Conservation (phyloP, 1,284 basidiomycete species). For the Pisolithus thermaeus region DNA sequence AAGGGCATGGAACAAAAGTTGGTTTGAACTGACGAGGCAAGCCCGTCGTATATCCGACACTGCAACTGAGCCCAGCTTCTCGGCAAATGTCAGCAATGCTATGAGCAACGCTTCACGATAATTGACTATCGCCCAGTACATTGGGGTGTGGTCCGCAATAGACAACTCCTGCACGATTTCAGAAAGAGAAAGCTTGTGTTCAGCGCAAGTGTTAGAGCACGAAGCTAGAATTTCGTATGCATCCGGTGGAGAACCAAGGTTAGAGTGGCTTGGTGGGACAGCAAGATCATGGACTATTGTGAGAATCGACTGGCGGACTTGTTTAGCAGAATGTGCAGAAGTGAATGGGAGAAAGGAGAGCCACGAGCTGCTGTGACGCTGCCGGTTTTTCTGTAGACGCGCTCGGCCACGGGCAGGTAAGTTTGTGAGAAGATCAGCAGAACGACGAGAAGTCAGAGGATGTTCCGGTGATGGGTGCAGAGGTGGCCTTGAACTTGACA, state of each 20-base stretch:
- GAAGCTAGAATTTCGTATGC: slow-evolving; percentile 35
- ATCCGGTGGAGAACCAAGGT: background rate
- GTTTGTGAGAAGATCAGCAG: background rate
- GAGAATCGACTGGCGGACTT: slow-evolving; percentile 37
- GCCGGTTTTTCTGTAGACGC: background rate
- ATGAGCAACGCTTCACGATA: slow-evolving; percentile 36
- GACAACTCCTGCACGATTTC: slow-evolving; percentile 52
- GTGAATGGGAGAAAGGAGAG: slow-evolving; percentile 27
- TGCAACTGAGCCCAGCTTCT: slow-evolving; percentile 44
- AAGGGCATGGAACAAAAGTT: slow-evolving; percentile 57
- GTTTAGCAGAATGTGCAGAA: slow-evolving; percentile 32
- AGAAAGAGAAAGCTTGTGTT: slow-evolving; percentile 38
- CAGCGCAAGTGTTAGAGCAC: slow-evolving; percentile 38
- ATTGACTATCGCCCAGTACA: slow-evolving; percentile 70
- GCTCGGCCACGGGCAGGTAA: background rate
- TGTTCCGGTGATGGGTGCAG: background rate
- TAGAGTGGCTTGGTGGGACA: slow-evolving; percentile 4
- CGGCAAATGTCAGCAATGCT: slow-evolving; percentile 42
- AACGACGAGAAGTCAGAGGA: background rate
- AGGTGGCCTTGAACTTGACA: background rate
- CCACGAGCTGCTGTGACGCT: slow-evolving; percentile 17
- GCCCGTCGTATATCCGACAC: slow-evolving; percentile 58
- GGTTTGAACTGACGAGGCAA: slow-evolving; percentile 59
- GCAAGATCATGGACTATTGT: slow-evolving; percentile 45
- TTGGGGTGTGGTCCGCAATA: slow-evolving; percentile 57